phyloP scores from a whole-genome alignment of 2,329 filamentous ascomycete species.

The Cordyceps cicadae region DNA sequence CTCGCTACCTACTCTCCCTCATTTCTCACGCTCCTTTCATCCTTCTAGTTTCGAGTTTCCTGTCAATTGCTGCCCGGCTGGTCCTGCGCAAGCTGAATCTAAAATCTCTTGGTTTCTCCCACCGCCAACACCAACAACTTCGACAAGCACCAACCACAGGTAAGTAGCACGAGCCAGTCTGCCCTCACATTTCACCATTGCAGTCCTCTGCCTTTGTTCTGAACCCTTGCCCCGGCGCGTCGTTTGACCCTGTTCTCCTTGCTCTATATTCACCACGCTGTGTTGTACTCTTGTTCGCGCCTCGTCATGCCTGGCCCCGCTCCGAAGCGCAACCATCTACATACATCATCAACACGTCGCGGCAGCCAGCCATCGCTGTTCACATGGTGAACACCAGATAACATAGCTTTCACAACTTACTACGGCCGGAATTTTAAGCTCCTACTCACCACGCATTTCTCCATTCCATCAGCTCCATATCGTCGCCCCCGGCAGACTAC shows the following conservation, averaged over 20 bases:
- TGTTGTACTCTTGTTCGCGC: background rate
- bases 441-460: background rate
- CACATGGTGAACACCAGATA: background rate
- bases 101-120: slow-evolving; percentile 6
- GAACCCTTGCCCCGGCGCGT: background rate
- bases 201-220: background rate
- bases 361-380: background rate
- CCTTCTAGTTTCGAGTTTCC: slow-evolving; percentile 5
- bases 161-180: background rate
- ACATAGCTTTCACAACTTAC: background rate
- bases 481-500: no score
- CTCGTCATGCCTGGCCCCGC: no score
- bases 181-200: background rate
- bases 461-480: background rate
- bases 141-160: slow-evolving; percentile 5
- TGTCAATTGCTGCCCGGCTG: slow-evolving; percentile 12
- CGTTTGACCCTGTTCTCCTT: no score
- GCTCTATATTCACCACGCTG: background rate
- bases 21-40: slow-evolving; percentile 9
- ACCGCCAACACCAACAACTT: slow-evolving; percentile 1
- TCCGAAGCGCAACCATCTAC: background rate
- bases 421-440: background rate
- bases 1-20: slow-evolving; percentile 2
- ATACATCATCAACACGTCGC: background rate
- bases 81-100: slow-evolving; percentile 12